Evolutionary conservation across 306 rosid species (phyloP).

Genomic region (Potentilla sterilis): DNA sequence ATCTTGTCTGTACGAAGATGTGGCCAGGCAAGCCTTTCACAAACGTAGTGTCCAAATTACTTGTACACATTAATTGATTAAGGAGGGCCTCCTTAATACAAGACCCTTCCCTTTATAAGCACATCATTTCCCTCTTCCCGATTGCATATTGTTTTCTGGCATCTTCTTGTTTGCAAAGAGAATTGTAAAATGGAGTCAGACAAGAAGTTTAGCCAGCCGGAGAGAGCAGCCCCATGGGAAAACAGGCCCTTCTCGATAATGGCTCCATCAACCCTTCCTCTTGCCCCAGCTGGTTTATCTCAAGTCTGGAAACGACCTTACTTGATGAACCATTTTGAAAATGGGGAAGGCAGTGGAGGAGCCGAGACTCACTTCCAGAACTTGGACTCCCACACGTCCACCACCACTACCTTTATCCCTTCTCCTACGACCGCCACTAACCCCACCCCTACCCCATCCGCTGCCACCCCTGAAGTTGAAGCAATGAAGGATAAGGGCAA

Average conservation of each 20-base stretch:
- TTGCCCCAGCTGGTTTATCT: constrained; percentile 1
- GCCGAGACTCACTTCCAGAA: neutral
- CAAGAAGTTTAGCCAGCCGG: neutral
- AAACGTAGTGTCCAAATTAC: neutral
- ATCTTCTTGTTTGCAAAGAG: neutral
- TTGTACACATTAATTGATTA: neutral
- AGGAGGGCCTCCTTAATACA: neutral
- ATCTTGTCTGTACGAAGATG: constrained; percentile 14
- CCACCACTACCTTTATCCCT: neutral
- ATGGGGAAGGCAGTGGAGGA: neutral
- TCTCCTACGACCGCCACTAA: neutral
- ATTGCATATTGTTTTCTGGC: neutral
- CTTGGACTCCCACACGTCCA: neutral
- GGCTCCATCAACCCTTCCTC: constrained; percentile 12
- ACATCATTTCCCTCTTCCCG: neutral
- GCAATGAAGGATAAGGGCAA: neutral
- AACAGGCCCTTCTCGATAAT: neutral
- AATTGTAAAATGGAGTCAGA: constrained; percentile 5
- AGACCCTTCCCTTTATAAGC: constrained; percentile 13
- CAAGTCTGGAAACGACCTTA: constrained; percentile 14
- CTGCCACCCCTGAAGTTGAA: neutral
- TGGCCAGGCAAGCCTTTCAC: neutral
- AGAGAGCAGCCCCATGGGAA: neutral
- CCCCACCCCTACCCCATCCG: neutral
- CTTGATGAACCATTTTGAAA: neutral